Conservation (phyloP, 23 red algal genomes). For the Gracilaria domingensis region DNA sequence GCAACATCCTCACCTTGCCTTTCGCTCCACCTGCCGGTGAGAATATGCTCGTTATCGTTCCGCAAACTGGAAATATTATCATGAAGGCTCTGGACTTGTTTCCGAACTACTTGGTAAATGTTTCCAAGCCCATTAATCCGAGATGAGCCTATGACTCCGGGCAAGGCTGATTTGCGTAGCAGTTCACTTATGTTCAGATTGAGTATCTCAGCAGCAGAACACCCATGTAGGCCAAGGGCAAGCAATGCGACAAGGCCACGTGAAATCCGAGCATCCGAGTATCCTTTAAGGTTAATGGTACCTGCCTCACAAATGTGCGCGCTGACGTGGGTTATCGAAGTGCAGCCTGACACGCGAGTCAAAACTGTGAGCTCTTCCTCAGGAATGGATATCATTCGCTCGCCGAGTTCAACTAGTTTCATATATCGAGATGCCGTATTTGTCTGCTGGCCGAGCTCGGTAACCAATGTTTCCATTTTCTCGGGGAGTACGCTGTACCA, state of each 20-base stretch:
- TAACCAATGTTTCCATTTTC: background rate
- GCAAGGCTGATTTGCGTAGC: conserved; percentile 18
- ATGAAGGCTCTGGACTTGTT: background rate
- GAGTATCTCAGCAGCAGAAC: background rate
- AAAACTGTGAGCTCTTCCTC: background rate
- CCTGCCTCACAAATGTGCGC: background rate
- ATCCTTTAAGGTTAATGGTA: conserved; percentile 25
- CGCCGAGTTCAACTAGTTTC: conserved; percentile 33
- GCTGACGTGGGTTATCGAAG: conserved; percentile 49
- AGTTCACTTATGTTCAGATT: conserved; percentile 12
- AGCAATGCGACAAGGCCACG: conserved; percentile 74
- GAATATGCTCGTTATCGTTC: background rate
- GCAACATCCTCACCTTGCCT: conserved; percentile 84
- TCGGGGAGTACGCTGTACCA: background rate
- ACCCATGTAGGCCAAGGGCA: conserved; percentile 55
- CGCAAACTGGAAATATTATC: background rate
- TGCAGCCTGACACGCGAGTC: conserved; percentile 65
- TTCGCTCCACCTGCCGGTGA: conserved; percentile 31
- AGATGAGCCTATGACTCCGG: conserved; percentile 18
- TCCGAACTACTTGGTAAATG: conserved; percentile 25
- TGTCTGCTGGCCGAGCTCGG: background rate
- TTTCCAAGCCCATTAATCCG: conserved; percentile 28
- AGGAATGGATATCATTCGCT: conserved; percentile 13
- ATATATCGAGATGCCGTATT: conserved; percentile 29
- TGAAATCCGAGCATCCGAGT: conserved; percentile 67